Evolutionary conservation across 1,284 basidiomycete species (phyloP).

Genomic region (Thecaphora frezii): DNA sequence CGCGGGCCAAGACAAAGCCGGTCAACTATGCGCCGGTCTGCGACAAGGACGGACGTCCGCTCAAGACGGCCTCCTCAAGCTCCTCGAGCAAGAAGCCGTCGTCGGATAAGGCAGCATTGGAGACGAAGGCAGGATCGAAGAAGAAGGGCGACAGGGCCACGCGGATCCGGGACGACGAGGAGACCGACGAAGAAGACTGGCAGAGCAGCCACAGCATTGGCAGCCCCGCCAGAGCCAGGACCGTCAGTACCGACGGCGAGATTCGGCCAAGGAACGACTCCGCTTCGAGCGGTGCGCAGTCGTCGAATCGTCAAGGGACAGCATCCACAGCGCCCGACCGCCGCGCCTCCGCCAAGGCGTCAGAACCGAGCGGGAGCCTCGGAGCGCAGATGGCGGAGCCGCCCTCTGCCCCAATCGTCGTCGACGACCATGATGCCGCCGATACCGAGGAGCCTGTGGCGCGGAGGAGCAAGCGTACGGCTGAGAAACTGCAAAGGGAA

Average conservation of each 20-base stretch:
- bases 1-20: conserved; percentile 12
- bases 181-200: neutral
- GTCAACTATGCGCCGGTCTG: conserved; percentile 24
- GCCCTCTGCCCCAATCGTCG: neutral
- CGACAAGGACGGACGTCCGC: conserved; percentile 23
- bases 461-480: neutral
- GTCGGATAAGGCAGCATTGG: neutral
- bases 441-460: neutral
- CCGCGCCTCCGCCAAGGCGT: too few relatives aligned
- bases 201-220: neutral
- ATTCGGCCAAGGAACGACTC: too few relatives aligned
- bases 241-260: neutral
- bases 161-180: neutral
- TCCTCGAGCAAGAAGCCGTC: conserved; percentile 1
- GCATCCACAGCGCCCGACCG: too few relatives aligned
- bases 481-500: neutral
- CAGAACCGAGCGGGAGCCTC: too few relatives aligned
- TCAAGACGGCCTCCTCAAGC: conserved; percentile 2
- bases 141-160: neutral
- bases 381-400: neutral
- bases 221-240: neutral
- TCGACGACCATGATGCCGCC: neutral
- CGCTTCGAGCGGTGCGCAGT: too few relatives aligned
- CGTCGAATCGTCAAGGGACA: too few relatives aligned
- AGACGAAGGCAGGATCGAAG: too few relatives aligned